phyloP scores from a whole-genome alignment of 768 basidiomycete genomes.

The Hysterangium stoloniferum region DNA sequence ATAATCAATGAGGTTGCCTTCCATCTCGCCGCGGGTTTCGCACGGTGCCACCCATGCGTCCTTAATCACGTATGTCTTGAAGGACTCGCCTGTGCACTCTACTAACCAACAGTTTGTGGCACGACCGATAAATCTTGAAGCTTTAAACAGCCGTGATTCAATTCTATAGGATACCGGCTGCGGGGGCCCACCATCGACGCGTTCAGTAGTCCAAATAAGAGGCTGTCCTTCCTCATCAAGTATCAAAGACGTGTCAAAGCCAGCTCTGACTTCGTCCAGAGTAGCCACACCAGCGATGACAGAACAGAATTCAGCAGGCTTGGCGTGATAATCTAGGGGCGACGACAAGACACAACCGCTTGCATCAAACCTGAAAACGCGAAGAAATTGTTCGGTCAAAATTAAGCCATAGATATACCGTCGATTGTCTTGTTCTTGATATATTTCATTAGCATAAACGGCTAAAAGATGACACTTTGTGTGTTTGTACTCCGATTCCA shows the following conservation, averaged over 20 bases:
- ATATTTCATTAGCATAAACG: neutral
- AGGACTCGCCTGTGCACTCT: neutral
- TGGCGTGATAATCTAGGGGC: neutral
- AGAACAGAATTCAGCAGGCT: neutral
- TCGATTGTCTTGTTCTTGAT: neutral
- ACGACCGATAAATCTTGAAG: neutral
- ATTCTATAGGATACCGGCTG: neutral
- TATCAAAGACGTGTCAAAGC: neutral
- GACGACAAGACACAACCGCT: neutral
- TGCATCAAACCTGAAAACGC: neutral
- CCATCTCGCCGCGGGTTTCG: neutral
- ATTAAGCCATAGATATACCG: neutral
- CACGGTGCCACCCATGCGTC: neutral
- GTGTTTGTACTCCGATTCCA: neutral
- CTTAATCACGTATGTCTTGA: neutral
- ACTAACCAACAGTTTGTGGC: neutral
- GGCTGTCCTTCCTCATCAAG: neutral
- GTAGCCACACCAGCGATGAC: neutral
- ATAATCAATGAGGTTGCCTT: neutral
- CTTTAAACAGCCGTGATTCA: neutral
- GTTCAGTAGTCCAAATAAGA: neutral
- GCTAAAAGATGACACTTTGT: neutral
- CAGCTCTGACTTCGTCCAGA: neutral
- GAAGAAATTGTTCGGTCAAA: neutral
- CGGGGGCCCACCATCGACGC: neutral